phyloP scores from a whole-genome alignment of 2,329 filamentous ascomycete species.

The Trichoderma breve region DNA sequence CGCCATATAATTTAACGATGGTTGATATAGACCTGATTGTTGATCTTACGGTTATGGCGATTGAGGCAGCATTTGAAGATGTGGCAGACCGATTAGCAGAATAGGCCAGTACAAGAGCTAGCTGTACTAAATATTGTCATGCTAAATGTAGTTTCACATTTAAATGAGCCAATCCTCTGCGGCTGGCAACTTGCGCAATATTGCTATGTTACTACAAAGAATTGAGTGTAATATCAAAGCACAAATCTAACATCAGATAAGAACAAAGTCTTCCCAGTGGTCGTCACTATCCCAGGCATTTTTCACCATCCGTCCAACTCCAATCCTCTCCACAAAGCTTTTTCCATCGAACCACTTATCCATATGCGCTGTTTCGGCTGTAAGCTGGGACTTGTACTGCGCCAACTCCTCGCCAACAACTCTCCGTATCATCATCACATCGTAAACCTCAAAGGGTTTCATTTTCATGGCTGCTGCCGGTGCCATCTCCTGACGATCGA shows the following conservation, averaged over 20 bases:
- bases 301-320: slow-evolving; percentile 10
- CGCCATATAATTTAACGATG: background rate
- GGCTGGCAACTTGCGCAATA: background rate
- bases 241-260: background rate
- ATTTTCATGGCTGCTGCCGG: background rate
- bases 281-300: background rate
- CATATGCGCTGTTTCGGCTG: background rate
- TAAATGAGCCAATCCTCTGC: background rate
- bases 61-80: background rate
- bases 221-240: no score
- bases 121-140: background rate
- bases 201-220: background rate
- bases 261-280: slow-evolving; percentile 13
- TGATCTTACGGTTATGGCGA: background rate
- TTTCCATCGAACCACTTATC: background rate
- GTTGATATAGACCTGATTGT: background rate
- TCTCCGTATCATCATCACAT: slow-evolving; percentile 17
- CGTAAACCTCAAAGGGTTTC: slow-evolving; percentile 1
- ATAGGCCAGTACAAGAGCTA: background rate
- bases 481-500: slow-evolving; percentile 9
- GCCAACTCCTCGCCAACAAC: background rate
- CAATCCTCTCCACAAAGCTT: slow-evolving; percentile 7
- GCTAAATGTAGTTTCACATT: background rate
- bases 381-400: background rate
- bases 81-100: background rate